Evolutionary conservation across 1,284 basidiomycete genomes (phyloP).

Genomic region (Mycosarcoma maydis): DNA sequence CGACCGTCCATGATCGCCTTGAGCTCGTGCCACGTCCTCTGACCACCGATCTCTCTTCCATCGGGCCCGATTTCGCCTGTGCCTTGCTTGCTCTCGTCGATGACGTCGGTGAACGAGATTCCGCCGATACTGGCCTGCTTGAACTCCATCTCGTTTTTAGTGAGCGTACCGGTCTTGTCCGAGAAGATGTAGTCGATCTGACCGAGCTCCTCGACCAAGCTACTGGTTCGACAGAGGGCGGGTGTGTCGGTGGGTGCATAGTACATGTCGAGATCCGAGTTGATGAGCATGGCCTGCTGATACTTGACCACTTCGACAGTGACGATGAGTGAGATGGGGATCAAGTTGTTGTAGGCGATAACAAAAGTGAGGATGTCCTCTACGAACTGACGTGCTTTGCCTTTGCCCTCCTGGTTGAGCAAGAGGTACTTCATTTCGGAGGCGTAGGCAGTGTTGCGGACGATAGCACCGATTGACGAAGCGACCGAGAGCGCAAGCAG

Average conservation of each 20-base stretch:
- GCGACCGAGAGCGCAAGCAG: conserved; percentile 87
- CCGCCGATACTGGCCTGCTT: conserved; percentile 89
- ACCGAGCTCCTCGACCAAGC: conserved; percentile 95
- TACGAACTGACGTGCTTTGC: conserved; percentile 66
- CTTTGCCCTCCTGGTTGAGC: conserved; percentile 59
- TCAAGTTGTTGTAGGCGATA: conserved; percentile 98
- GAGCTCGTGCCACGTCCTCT: conserved; percentile 81
- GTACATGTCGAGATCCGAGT: conserved; percentile 83
- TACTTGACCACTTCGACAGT: conserved; percentile 99
- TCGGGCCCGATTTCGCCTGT: conserved; percentile 67
- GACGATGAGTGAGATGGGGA: conserved; percentile 98
- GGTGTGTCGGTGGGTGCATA: conserved; percentile 93
- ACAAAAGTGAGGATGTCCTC: conserved; percentile 96
- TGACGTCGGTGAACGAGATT: conserved; percentile 84
- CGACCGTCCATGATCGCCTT: conserved; percentile 69
- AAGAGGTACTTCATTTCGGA: conserved; percentile 60
- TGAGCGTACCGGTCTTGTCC: conserved; percentile 97
- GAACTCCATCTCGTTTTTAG: conserved; percentile 98
- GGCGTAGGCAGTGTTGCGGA: conserved; percentile 68
- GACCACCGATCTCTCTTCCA: conserved; percentile 70
- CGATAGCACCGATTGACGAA: conserved; percentile 89
- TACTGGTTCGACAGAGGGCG: conserved; percentile 93
- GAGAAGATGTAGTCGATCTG: conserved; percentile 99
- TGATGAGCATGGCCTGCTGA: conserved; percentile 96
- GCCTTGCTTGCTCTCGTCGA: conserved; percentile 81